Conservation (phyloP, 148 eudicot genomes). For the Mesembryanthemum crystallinum region DNA sequence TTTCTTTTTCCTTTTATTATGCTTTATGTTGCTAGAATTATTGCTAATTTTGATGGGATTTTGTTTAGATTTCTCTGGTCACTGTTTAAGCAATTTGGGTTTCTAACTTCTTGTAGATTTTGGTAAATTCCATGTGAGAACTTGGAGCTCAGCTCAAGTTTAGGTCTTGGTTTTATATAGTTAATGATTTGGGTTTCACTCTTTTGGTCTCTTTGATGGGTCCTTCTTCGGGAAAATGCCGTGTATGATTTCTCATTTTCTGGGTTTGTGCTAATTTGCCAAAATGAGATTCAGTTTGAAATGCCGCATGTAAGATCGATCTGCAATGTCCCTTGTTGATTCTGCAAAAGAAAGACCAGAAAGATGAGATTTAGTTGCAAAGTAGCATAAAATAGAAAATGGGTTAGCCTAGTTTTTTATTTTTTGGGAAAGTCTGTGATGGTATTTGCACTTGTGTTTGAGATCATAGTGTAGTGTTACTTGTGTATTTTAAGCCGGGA, state of each 20-base stretch:
- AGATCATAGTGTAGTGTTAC: neutral
- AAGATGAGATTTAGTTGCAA: neutral
- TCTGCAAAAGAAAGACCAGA: neutral
- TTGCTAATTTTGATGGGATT: neutral
- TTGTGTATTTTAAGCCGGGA: neutral
- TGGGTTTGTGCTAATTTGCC: slow-evolving; percentile 16
- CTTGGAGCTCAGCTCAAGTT: slow-evolving; percentile 8
- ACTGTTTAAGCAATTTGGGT: slow-evolving; percentile 14
- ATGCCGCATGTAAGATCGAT: slow-evolving; percentile 14
- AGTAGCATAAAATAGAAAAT: neutral
- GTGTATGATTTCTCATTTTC: neutral
- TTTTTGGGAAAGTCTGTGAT: neutral
- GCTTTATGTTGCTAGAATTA: slow-evolving; percentile 9
- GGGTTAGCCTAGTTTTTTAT: neutral
- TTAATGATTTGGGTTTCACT: slow-evolving; percentile 14
- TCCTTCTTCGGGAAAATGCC: slow-evolving; percentile 2
- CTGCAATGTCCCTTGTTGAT: slow-evolving; percentile 9
- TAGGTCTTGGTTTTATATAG: slow-evolving; percentile 3
- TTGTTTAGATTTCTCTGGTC: neutral
- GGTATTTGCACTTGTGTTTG: neutral
- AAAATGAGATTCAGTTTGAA: neutral
- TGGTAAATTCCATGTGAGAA: neutral
- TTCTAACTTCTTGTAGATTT: slow-evolving; percentile 14
- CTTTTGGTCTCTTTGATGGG: neutral
- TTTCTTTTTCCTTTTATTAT: neutral